phyloP scores from a whole-genome alignment of 78 protist genomes.

The Tieghemostelium lacteum region DNA sequence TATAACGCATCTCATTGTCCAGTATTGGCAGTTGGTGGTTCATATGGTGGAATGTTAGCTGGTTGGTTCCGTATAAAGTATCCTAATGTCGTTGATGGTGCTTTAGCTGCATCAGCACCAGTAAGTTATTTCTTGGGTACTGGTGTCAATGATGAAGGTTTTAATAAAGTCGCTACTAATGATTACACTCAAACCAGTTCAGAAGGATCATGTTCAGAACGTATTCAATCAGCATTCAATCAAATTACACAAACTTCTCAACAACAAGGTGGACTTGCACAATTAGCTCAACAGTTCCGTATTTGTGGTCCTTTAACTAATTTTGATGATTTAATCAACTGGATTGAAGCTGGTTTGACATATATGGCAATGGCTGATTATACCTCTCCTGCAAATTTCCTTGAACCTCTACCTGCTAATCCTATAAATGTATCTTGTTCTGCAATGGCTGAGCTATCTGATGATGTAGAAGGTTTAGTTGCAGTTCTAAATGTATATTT shows the following conservation, averaged over 20 bases:
- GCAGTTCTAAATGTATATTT: conserved; percentile 40
- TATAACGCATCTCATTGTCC: conserved; percentile 34
- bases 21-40: conserved; percentile 74
- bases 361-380: conserved; percentile 84
- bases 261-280: conserved; percentile 1
- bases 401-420: conserved; percentile 80
- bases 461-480: conserved; percentile 12
- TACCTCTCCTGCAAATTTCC: conserved; percentile 65
- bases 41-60: conserved; percentile 82
- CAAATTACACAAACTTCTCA: conserved; percentile 3
- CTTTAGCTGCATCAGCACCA: conserved; percentile 83
- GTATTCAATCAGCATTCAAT: conserved; percentile 41
- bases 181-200: conserved; percentile 57
- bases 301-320: conserved; percentile 4
- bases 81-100: conserved; percentile 77
- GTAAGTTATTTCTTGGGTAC: conserved; percentile 50
- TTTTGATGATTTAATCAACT: conserved; percentile 9
- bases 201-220: conserved; percentile 52
- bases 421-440: conserved; percentile 83
- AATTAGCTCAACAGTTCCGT: conserved; percentile 22
- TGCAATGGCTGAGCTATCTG: background rate
- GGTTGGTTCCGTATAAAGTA: conserved; percentile 65
- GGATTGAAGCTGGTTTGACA: conserved; percentile 43
- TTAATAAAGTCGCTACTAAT: conserved; percentile 66
- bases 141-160: conserved; percentile 35